Evolutionary conservation across 768 basidiomycete species (phyloP).

Genomic region (Amanita thiersii): DNA sequence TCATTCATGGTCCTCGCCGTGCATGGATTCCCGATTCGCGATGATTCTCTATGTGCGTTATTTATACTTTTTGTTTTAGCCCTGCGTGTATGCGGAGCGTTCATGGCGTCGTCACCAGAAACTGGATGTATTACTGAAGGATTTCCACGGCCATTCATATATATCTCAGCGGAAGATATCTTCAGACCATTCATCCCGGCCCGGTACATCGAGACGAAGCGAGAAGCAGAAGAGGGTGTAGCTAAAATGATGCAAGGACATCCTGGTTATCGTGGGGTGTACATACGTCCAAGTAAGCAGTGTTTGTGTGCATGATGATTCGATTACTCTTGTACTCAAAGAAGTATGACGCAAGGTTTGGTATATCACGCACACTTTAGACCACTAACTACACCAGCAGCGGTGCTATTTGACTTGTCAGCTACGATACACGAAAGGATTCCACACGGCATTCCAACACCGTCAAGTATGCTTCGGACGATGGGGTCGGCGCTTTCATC

Average conservation of each 20-base stretch:
- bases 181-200: constrained; percentile 81
- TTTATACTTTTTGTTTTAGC: constrained; percentile 31
- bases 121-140: constrained; percentile 16
- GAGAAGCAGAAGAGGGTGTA: constrained; percentile 78
- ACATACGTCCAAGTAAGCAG: constrained; percentile 86
- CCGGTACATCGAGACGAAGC: constrained; percentile 90
- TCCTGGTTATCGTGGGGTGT: constrained; percentile 56
- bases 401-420: constrained; percentile 77
- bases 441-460: constrained; percentile 52
- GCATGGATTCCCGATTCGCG: too few species aligned
- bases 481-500: constrained; percentile 26
- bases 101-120: constrained; percentile 38
- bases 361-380: constrained; percentile 95
- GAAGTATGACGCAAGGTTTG: constrained; percentile 47
- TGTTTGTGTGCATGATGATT: constrained; percentile 8
- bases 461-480: constrained; percentile 52
- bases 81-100: constrained; percentile 70
- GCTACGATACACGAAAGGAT: constrained; percentile 58
- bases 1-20: too few species aligned
- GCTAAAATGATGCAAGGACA: constrained; percentile 36
- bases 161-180: constrained; percentile 92
- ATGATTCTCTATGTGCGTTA: too few species aligned
- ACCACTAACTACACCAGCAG: constrained; percentile 82
- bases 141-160: constrained; percentile 70
- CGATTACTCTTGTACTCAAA: constrained; percentile 9